phyloP scores from a whole-genome alignment of 1,139 yeast genomes.

The Geotrichum histeridarum region DNA sequence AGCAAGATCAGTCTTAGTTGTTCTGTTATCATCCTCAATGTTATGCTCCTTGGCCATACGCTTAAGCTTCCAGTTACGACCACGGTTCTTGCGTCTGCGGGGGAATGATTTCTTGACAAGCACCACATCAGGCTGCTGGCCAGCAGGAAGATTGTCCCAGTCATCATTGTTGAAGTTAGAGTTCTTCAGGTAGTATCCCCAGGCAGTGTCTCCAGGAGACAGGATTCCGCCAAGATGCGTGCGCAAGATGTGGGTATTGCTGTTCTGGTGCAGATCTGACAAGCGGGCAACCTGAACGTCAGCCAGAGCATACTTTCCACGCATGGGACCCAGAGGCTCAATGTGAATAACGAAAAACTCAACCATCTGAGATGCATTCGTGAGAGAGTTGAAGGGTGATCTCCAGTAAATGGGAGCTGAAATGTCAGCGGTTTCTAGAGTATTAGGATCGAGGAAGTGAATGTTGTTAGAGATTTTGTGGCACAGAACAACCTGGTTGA shows the following conservation, averaged over 20 bases:
- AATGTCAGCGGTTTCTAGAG: slow-evolving; percentile 76
- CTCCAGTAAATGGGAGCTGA: slow-evolving; percentile 80
- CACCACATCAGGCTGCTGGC: slow-evolving; percentile 72
- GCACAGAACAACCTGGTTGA: slow-evolving; percentile 78
- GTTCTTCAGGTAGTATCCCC: slow-evolving; percentile 82
- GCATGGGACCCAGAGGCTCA: slow-evolving; percentile 82
- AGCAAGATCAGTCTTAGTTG: slow-evolving; percentile 82
- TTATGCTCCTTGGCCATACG: slow-evolving; percentile 96
- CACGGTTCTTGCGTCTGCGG: slow-evolving; percentile 67
- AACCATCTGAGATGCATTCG: slow-evolving; percentile 70
- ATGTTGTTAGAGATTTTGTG: slow-evolving; percentile 72
- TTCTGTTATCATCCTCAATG: slow-evolving; percentile 68
- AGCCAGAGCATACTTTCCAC: slow-evolving; percentile 79
- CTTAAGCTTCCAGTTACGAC: slow-evolving; percentile 92
- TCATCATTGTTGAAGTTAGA: slow-evolving; percentile 81
- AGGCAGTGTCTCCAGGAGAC: slow-evolving; percentile 92
- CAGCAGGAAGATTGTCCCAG: slow-evolving; percentile 64
- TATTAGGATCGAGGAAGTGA: slow-evolving; percentile 80
- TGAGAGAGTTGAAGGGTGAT: slow-evolving; percentile 70
- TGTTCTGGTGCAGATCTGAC: slow-evolving; percentile 77
- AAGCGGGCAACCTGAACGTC: slow-evolving; percentile 87
- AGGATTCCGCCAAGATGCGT: slow-evolving; percentile 89
- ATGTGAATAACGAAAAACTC: slow-evolving; percentile 91
- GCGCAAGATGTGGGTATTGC: slow-evolving; percentile 71
- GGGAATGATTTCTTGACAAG: slow-evolving; percentile 87